Conservation (phyloP, 2,329 filamentous ascomycete genomes). For the Claviceps pazoutovae region DNA sequence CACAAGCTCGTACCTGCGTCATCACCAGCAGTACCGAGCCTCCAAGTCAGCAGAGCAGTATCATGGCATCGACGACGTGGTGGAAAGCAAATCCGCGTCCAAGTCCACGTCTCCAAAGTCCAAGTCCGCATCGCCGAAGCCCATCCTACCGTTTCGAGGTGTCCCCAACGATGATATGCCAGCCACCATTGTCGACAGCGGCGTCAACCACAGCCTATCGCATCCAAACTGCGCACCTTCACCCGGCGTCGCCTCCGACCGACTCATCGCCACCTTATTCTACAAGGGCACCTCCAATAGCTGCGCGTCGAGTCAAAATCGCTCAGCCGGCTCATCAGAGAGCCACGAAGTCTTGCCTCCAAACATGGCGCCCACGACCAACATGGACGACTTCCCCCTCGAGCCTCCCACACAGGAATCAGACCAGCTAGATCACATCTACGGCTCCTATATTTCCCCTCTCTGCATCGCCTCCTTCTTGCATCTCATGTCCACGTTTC, state of each 20-base stretch:
- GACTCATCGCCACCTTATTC: conserved; percentile 48
- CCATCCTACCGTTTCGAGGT: conserved; percentile 40
- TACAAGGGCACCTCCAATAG: conserved; percentile 33
- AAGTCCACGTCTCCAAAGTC: conserved; percentile 25
- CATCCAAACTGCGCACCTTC: conserved; percentile 48
- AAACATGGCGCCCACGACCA: conserved; percentile 45
- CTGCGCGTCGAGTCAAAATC: conserved; percentile 14
- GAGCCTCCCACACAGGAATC: conserved; percentile 41
- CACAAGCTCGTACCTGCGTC: conserved; percentile 47
- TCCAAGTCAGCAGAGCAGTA: conserved; percentile 38
- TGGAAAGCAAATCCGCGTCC: conserved; percentile 37
- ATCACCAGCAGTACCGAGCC: conserved; percentile 50
- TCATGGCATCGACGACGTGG: conserved; percentile 51
- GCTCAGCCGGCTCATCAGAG: conserved; percentile 12
- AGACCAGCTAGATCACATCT: conserved; percentile 49
- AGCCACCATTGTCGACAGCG: conserved; percentile 46
- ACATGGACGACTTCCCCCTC: conserved; percentile 44
- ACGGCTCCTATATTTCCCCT: conserved; percentile 51
- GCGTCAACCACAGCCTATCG: conserved; percentile 46
- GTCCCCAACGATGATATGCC: conserved; percentile 45
- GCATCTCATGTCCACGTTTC: conserved; percentile 50
- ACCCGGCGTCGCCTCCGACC: conserved; percentile 31
- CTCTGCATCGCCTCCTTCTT: conserved; percentile 53
- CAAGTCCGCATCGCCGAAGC: conserved; percentile 23
- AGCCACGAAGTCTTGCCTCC: conserved; percentile 27